Conservation (phyloP, 805 yeast species). For the Cyberlindnera xishuangbannaensis region DNA sequence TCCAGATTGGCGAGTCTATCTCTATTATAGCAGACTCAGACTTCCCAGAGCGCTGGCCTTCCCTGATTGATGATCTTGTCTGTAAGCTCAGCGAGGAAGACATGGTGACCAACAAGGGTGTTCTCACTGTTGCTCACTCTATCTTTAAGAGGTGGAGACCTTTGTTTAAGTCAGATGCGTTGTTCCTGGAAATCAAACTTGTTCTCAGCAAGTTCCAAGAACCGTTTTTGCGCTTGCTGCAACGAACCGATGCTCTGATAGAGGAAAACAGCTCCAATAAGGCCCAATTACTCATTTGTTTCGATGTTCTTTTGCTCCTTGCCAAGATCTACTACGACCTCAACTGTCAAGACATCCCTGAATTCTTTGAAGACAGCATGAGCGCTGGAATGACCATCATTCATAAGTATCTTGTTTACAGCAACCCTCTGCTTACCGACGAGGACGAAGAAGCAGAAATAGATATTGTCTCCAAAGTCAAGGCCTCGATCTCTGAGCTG, state of each 20-base stretch:
- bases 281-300: conserved; percentile 46
- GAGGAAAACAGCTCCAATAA: conserved; percentile 39
- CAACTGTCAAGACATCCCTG: conserved; percentile 97
- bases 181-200: conserved; percentile 79
- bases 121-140: conserved; percentile 87
- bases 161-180: conserved; percentile 81
- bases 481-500: conserved; percentile 79
- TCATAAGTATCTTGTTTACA: conserved; percentile 71
- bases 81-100: conserved; percentile 57
- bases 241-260: conserved; percentile 62
- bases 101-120: conserved; percentile 74
- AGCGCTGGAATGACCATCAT: conserved; percentile 69
- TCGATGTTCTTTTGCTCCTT: conserved; percentile 66
- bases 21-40: conserved; percentile 93
- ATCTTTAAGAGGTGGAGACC: conserved; percentile 98
- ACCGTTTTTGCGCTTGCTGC: conserved; percentile 71
- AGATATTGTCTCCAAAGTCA: conserved; percentile 64
- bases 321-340: conserved; percentile 85
- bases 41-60: conserved; percentile 88
- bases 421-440: conserved; percentile 48
- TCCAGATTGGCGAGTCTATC: conserved; percentile 93
- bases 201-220: conserved; percentile 78
- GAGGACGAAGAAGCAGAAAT: conserved; percentile 62
- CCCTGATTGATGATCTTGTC: conserved; percentile 68
- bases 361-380: conserved; percentile 91